Percentiles rank a stretch among this genome's conserved stretches.
Evolutionary conservation across 2,329 filamentous ascomycete genomes (phyloP).

Genomic region (Chrysoporthe cubensis): DNA sequence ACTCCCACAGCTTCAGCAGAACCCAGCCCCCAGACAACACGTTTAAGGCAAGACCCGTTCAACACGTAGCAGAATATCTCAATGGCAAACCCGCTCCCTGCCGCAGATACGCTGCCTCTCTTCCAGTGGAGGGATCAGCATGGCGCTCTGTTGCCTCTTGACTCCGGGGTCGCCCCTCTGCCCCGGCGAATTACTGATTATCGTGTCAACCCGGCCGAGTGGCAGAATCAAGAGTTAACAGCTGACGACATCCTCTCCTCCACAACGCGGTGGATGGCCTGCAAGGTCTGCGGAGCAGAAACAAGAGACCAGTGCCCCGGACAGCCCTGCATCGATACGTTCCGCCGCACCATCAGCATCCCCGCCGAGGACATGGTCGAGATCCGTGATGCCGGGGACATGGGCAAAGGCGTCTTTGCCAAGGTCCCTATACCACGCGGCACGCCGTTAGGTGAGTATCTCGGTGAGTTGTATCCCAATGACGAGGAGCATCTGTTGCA

Average conservation of each 20-base stretch:
- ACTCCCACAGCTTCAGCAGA: background rate
- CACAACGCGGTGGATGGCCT: background rate
- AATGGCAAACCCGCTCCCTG: background rate
- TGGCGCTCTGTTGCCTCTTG: background rate
- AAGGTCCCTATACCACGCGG: background rate
- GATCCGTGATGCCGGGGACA: background rate
- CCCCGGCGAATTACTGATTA: background rate
- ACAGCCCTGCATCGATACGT: background rate
- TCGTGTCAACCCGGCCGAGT: background rate
- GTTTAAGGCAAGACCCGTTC: background rate
- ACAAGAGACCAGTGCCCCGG: background rate
- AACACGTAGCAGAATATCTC: background rate
- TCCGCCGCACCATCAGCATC: background rate
- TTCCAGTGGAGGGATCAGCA: conserved; percentile 1
- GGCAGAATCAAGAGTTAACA: background rate
- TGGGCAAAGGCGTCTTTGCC: conserved; percentile 15
- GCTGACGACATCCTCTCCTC: background rate
- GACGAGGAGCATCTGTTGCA: too few species aligned
- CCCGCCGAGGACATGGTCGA: conserved; percentile 4
- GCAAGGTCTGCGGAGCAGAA: background rate
- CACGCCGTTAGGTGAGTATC: conserved; percentile 10
- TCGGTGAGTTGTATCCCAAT: conserved; percentile 12
- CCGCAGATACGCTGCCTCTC: background rate
- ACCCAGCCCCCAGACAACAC: background rate
- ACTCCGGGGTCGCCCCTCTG: background rate